Percentiles rank a stretch among this genome's conserved stretches.
phyloP scores from a whole-genome alignment of 2,329 filamentous ascomycete species.

The Fusarium neocosmosporiellum region DNA sequence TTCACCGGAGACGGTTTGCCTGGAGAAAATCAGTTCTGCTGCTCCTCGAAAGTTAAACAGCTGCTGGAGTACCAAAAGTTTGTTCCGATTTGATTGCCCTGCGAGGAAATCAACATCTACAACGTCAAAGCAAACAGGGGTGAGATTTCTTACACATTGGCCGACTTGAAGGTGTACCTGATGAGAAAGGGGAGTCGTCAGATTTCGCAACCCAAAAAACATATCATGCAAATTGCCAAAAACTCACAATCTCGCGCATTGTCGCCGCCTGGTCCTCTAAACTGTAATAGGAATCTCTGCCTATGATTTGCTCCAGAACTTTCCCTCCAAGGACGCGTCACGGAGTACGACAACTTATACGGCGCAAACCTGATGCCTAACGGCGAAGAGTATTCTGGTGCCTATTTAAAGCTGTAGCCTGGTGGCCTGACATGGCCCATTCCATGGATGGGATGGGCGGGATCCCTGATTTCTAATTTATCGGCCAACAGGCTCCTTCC shows the following conservation, averaged over 20 bases:
- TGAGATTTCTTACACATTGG: conserved; percentile 82
- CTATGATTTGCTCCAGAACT: background rate
- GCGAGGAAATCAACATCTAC: conserved; percentile 39
- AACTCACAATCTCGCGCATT: conserved; percentile 73
- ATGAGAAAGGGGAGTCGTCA: conserved; percentile 61
- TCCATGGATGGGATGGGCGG: background rate
- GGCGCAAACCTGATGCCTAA: conserved; percentile 28
- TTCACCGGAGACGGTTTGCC: conserved; percentile 85
- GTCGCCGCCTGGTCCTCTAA: conserved; percentile 55
- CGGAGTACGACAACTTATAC: conserved; percentile 3
- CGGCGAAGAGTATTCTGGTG: conserved; percentile 29
- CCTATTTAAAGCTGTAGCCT: conserved; percentile 29
- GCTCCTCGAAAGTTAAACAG: background rate
- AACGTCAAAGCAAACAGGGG: conserved; percentile 43
- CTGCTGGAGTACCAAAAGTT: conserved; percentile 77
- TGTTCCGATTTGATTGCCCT: conserved; percentile 99
- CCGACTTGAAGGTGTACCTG: conserved; percentile 99
- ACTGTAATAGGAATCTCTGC: background rate
- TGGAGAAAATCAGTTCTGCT: background rate
- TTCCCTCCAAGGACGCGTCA: background rate
- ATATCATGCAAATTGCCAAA: conserved; percentile 5
- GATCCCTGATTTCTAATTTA: conserved; percentile 20
- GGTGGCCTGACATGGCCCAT: conserved; percentile 21
- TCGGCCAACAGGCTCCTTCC: conserved; percentile 26
- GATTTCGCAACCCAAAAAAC: conserved; percentile 46